Conservation (phyloP, 768 basidiomycete genomes). For the Mycena albidolilacea region DNA sequence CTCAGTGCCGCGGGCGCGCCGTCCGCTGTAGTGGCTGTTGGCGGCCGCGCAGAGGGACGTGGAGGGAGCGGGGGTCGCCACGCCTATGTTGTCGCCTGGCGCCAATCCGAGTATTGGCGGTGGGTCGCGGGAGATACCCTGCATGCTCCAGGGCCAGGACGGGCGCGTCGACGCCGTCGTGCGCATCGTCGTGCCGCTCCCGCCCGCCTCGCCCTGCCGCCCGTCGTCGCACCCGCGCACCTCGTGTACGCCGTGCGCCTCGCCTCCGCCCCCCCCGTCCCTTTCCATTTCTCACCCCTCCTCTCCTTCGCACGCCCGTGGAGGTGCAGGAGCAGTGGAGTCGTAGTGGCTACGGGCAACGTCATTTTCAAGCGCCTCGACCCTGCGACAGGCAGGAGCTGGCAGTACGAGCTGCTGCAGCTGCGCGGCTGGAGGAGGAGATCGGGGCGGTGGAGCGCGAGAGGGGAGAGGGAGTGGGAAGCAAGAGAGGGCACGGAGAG, state of each 20-base stretch:
- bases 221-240: conserved; percentile 27
- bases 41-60: no score
- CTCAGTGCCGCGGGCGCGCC: conserved; percentile 17
- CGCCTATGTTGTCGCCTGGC: no score
- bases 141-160: conserved; percentile 13
- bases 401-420: conserved; percentile 95
- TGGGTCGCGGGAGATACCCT: neutral
- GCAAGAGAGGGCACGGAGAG: neutral
- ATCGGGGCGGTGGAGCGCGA: conserved; percentile 37
- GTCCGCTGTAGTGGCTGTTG: neutral
- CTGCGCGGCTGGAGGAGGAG: conserved; percentile 76
- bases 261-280: neutral
- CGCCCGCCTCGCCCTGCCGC: conserved; percentile 10
- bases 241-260: conserved; percentile 36
- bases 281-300: no score
- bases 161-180: conserved; percentile 25
- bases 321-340: no score
- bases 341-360: no score
- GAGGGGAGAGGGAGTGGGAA: conserved; percentile 14
- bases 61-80: no score
- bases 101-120: no score
- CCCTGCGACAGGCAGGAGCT: conserved; percentile 77
- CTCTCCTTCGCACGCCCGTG: no score
- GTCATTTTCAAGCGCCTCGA: conserved; percentile 84
- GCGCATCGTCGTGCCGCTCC: conserved; percentile 8